Evolutionary conservation across 139 green algal genomes (phyloP), one percentile per base, ranked within the genome.

Genomic region (Raphidocelis subcapitata): DNA sequence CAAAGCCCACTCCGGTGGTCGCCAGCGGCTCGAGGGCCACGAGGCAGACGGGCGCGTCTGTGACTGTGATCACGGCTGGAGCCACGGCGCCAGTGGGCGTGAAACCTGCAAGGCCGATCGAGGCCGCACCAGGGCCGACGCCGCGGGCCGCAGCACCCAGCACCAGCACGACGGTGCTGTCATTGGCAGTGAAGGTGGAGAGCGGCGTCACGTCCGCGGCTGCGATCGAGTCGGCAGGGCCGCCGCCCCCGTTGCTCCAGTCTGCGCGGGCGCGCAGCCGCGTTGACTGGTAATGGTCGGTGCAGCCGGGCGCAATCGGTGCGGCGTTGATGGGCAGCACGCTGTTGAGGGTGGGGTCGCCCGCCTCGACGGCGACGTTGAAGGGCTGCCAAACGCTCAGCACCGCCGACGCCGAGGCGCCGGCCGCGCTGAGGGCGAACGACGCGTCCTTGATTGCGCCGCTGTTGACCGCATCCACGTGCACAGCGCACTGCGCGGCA

Each of bases 291-390:
- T 76, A 83, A 56, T 46, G 33, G 59, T 76, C 69, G 21, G 60
- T 59, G 46, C 70, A 77, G 18, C 41, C 52, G 8, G 61, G 8
- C 18, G 24, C n/a, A 3, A 24, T 20, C 32, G 70, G 29, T 10
- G 54, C 21, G 31, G 77, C 77, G 51, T 86, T 86, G 46, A 80
- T 37, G 3, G 81, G 81, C 52, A 84, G 69, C 41, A 86, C 32
- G 32, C 71, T 80, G 69, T 82, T 82, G 32, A 86, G 81, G 12
- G 41, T 65, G 10, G 32, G n/a, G 62, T 86, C 81, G 2, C 74
- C 71, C 36, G 77, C 67, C 37, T 57, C 24, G 1, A 79, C n/a
- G 16, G 54, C 29, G 0, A 72, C 23, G 14, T 66, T 68, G 26
- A 20, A 20, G 2, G 77, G 77, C n/a, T 70, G 68, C 77, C 77